Base-by-base conservation (phyloP, 331 rosid genomes). In the Malus hybrid region DNA sequence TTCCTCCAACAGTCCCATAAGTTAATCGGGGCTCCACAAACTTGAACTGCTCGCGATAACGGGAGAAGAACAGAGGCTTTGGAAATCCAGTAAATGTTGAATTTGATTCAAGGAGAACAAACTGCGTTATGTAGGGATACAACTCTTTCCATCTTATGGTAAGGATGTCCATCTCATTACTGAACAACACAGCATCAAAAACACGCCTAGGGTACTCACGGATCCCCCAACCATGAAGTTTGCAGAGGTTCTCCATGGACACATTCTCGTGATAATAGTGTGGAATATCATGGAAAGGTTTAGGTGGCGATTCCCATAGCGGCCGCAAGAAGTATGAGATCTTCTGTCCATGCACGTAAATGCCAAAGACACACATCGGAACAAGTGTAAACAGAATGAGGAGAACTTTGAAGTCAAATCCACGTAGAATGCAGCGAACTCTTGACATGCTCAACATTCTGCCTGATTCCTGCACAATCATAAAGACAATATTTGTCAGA, bases 321-420 rank as follows among this genome's bases (percentile, higher is more conserved):
- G 99, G 99, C 80, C 99, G 89, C 74, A 94, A 82, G 86, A 94
- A 94, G 93, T 94, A 94, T 8, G 99, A 89, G 76, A 94, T 90
- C 91, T 94, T 94, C 87, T 92, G 97, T 36, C 99, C 99, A 42
- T 94, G 96, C 18, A 90, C 48, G 70, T 88, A 94, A 36, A 89
- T 80, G 83, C 91, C 87, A 66, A 94, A 79, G 56, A 90, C 19
- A 81, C 90, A 90, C 73, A 86, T 86, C 2, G 99, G 99, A 66
- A 87, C 67, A 69, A 94, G 68, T 1, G 93, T 91, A 73, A 94
- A 84, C 63, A 94, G 83, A 73, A 94, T 83, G 76, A 94, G 85
- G 42, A 82, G 90, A 42, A 96, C 86, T 76, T 90, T 94, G 59
- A 94, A 76, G 77, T 94, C 99, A 69, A 87, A 75, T 54, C 99